Conservation (phyloP, 1,139 yeast species). For the Sugiyamaella castrensis region DNA sequence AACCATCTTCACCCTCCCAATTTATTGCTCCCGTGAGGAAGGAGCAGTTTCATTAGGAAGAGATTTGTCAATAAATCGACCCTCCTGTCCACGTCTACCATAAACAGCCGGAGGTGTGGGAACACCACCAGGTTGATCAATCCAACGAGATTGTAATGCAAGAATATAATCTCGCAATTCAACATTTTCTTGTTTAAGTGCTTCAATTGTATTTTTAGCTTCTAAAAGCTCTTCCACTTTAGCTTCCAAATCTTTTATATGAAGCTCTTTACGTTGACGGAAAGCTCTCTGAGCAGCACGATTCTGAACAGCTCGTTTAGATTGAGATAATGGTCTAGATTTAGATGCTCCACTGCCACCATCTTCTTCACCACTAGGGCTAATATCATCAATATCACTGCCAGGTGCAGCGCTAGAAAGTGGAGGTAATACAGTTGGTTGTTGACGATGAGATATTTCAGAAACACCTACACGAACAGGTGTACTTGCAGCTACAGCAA, state of each 20-base stretch:
- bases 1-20: too few relatives aligned
- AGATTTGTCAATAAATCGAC: not conserved
- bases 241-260: constrained; percentile 71
- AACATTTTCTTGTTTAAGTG: constrained; percentile 62
- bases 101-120: constrained; percentile 22
- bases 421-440: too few relatives aligned
- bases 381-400: too few relatives aligned
- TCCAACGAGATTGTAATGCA: constrained; percentile 63
- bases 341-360: not conserved
- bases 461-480: too few relatives aligned
- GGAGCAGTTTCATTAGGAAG: not conserved
- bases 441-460: too few relatives aligned
- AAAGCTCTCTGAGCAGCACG: constrained; percentile 87
- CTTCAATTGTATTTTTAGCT: constrained; percentile 60
- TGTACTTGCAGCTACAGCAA: too few relatives aligned
- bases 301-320: constrained; percentile 87
- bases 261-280: constrained; percentile 73
- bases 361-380: constrained; percentile 2
- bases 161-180: constrained; percentile 71
- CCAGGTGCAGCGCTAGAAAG: too few relatives aligned
- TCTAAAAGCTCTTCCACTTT: constrained; percentile 61
- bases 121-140: constrained; percentile 41
- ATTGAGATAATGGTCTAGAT: constrained; percentile 45
- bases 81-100: not conserved
- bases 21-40: too few relatives aligned